Evolutionary conservation across 495 filamentous ascomycete genomes (phyloP), one percentile per base, ranked within the genome.

Genomic region (Neurospora sp.): DNA sequence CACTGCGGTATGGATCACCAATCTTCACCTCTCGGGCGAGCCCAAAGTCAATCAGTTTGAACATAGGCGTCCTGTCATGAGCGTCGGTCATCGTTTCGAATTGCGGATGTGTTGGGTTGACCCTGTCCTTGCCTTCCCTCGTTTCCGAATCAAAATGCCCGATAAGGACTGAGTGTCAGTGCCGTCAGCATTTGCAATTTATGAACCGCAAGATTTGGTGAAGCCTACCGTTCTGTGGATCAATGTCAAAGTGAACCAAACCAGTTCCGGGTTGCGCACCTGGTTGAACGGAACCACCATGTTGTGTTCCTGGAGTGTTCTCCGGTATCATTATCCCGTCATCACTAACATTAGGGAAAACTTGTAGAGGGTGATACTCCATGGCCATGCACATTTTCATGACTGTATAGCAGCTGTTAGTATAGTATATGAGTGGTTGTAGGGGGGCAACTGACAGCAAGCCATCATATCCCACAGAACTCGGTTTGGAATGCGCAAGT

Each of bases 171-270:
- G 14, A 35, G 27, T 62, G 42, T 10, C 54, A 62, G 2, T 12
- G 14, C 27, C 54, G 27, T 62, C 54, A 62, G 54, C 14, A 35
- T 62, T 18, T 18, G 5, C 12, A 16, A 14, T 16, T 62, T 6
- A 62, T 18, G 20, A 62, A 62, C 27, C 27, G 14, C 23, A 62
- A 18, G 12, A 4, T 12, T 62, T 35, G 5, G 27, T 62, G 27
- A 16, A 31, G 54, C 54, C 7, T 35, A 62, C 54, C 27, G 54
- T 74, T 74, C 1, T 48, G 23, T 18, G 73, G 48, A 40, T 74
- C 73, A 20, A 74, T 74, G 46, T 74, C 70, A 23, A 74, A 74
- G 54, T 74, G 73, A 23, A 40, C 6, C 6, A 54, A 9, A 27
- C 20, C 11, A n/a, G 11, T 72, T 69, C 35, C 35, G 14, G 46